Evolutionary conservation across 2,329 filamentous ascomycete species (phyloP).

Genomic region (Dactylellina haptotyla): DNA sequence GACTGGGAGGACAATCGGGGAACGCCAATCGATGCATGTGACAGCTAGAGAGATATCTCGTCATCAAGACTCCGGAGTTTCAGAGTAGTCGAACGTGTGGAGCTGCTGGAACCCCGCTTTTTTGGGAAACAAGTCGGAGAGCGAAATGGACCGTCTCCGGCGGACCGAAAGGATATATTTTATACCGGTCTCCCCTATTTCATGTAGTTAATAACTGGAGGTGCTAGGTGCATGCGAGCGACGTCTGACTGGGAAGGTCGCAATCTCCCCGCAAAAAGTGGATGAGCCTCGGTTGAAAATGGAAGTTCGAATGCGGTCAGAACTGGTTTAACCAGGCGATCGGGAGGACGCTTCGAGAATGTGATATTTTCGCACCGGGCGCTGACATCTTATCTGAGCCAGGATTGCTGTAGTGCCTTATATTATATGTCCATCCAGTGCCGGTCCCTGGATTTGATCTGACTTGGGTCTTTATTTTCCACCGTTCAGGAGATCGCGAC

Average conservation of each 20-base stretch:
- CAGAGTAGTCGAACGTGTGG: no score
- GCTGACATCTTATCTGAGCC: background rate
- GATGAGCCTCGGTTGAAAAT: conserved; percentile 51
- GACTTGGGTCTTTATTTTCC: background rate
- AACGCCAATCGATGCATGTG: conserved; percentile 7
- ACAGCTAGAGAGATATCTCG: background rate
- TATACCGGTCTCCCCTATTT: background rate
- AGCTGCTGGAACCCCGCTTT: conserved; percentile 6
- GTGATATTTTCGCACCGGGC: background rate
- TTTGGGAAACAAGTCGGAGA: conserved; percentile 7
- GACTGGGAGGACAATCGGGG: conserved; percentile 11
- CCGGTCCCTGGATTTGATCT: background rate
- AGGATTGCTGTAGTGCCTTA: background rate
- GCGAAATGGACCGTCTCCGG: conserved; percentile 36
- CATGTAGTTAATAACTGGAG: no score
- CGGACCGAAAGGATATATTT: conserved; percentile 2
- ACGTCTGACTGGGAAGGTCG: conserved; percentile 12
- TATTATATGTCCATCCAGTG: conserved; percentile 7
- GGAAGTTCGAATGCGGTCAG: conserved; percentile 16
- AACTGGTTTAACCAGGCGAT: background rate
- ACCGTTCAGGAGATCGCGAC: background rate
- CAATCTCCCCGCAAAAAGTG: background rate
- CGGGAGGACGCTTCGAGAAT: background rate
- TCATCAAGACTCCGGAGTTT: no score
- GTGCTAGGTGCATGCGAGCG: background rate